These are phyloP conservation scores for Urtica urens DNA, from an alignment of 306 rosid species.

Conservation along the genomic window DNA sequence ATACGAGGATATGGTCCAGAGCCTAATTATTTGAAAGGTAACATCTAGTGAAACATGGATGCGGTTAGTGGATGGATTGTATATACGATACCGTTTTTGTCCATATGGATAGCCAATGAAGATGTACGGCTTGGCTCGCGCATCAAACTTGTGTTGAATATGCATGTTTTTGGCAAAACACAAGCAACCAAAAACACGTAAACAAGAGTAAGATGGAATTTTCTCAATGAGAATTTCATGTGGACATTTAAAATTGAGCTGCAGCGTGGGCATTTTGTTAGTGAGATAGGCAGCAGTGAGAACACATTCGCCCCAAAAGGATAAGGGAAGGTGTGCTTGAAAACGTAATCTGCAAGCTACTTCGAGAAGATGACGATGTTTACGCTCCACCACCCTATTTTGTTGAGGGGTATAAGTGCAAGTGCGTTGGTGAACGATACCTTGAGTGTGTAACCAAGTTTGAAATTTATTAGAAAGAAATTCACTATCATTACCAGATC, in stretches of 20 bases:
- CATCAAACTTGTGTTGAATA: too few relatives aligned
- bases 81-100: too few relatives aligned
- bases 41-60: too few relatives aligned
- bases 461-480: background rate
- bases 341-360: background rate
- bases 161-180: too few relatives aligned
- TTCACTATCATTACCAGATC: background rate
- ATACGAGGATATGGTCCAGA: too few relatives aligned
- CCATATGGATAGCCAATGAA: too few relatives aligned
- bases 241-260: background rate
- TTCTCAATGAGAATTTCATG: too few relatives aligned
- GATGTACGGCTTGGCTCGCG: too few relatives aligned
- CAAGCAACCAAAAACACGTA: too few relatives aligned
- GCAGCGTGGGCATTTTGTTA: background rate
- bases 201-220: too few relatives aligned
- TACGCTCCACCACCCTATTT: background rate
- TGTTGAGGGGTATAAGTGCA: background rate
- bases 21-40: too few relatives aligned
- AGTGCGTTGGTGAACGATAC: background rate
- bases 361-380: background rate
- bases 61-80: too few relatives aligned
- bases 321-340: background rate
- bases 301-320: background rate
- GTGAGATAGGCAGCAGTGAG: background rate
- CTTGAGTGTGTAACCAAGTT: background rate